phyloP scores from a whole-genome alignment of 2,329 filamentous ascomycete species.

The Ceratocystis alfenasii region DNA sequence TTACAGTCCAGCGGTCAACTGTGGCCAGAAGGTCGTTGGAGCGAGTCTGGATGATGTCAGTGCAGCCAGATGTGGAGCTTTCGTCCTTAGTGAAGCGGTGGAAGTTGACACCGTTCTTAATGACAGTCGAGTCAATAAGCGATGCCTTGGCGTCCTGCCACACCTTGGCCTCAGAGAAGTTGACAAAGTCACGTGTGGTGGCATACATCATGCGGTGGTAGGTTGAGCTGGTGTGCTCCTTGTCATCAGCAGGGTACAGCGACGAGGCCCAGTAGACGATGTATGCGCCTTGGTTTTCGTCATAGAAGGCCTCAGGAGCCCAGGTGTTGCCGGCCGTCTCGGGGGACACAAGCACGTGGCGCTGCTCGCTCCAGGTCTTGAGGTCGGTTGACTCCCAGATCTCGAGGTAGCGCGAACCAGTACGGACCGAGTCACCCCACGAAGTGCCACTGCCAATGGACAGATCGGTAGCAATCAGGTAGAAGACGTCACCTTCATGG shows the following conservation, averaged over 20 bases:
- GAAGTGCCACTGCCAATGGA: conserved; percentile 44
- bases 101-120: conserved; percentile 33
- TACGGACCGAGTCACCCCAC: conserved; percentile 38
- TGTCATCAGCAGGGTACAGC: conserved; percentile 34
- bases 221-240: conserved; percentile 32
- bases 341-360: conserved; percentile 39
- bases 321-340: conserved; percentile 41
- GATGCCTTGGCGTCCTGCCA: conserved; percentile 42
- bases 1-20: conserved; percentile 34
- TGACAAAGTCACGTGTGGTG: conserved; percentile 40
- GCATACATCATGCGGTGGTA: conserved; percentile 44
- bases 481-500: conserved; percentile 40
- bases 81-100: conserved; percentile 47
- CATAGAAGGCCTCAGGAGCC: conserved; percentile 42
- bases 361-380: conserved; percentile 39
- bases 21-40: conserved; percentile 33
- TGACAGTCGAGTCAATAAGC: conserved; percentile 42
- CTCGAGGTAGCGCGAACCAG: conserved; percentile 40
- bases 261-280: conserved; percentile 37
- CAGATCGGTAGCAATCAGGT: conserved; percentile 40
- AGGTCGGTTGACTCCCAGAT: conserved; percentile 43
- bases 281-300: conserved; percentile 33
- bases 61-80: conserved; percentile 39
- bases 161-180: conserved; percentile 36
- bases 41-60: conserved; percentile 43